Conservation (phyloP, 352 stramenopile species). For the Thraustochytrium sp. region DNA sequence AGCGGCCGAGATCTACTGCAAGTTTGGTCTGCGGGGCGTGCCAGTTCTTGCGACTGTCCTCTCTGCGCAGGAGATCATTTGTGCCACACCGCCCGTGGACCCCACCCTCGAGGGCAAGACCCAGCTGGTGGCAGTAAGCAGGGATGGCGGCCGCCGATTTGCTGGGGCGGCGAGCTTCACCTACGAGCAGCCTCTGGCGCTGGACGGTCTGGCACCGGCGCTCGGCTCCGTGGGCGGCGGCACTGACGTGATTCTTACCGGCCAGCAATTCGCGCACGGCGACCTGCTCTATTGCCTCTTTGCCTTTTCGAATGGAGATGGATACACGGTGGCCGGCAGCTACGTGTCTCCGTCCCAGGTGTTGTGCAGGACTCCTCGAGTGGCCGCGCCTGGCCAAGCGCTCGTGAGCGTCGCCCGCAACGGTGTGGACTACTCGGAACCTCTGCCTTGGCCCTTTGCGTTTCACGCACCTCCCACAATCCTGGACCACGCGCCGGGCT, state of each 20-base stretch:
- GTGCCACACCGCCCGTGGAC: neutral
- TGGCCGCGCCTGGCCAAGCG: neutral
- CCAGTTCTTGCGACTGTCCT: neutral
- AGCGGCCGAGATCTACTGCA: neutral
- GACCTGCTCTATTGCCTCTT: slow-evolving; percentile 1
- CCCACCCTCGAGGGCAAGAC: neutral
- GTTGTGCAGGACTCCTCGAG: neutral
- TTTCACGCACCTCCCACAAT: neutral
- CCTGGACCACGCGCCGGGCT: neutral
- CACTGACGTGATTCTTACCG: neutral
- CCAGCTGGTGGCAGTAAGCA: neutral
- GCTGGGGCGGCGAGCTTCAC: no score
- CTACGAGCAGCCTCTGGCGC: neutral
- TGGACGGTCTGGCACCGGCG: neutral
- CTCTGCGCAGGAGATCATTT: neutral
- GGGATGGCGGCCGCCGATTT: neutral
- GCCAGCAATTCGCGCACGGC: neutral
- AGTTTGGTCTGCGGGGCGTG: neutral
- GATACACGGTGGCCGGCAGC: neutral
- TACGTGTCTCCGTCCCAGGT: neutral
- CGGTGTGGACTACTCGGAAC: neutral
- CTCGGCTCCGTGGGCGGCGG: neutral
- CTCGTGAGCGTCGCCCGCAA: neutral
- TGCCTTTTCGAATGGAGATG: neutral
- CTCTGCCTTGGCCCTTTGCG: neutral